Evolutionary conservation across 1,284 basidiomycete genomes (phyloP), one percentile per base, ranked within the genome.

Genomic region (Chondrostereum purpureum): DNA sequence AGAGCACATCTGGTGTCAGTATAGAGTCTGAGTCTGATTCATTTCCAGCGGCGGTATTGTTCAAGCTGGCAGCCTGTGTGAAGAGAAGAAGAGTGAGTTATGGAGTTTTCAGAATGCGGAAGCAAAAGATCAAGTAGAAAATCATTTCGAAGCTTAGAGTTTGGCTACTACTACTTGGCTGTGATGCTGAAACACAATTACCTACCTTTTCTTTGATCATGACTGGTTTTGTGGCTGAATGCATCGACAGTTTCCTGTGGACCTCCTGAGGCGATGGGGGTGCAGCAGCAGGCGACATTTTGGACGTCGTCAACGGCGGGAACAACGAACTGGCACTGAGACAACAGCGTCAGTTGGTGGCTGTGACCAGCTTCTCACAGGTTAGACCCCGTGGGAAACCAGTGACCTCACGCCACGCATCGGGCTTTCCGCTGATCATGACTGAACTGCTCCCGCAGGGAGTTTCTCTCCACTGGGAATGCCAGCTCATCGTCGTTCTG

Each of bases 21-120:
- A 78, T 71, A n/a, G 83, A 83, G 61, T 92, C 89, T 17, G 88
- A 88, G 62, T 92, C 90, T 22, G 88, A 90, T 59, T 92, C 90
- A 53, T 83, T 88, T 33, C 88, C 87, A 45, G 87, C 68, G 40
- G 71, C 65, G 39, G 70, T 63, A 38, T 68, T 61, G 31, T 68
- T 53, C 19, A 63, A 8, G n/a, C n/a, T 31, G 8, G 8, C 27
- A 31, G 27, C 27, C 27, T 31, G 8, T n/a, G n/a, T n/a, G n/a
- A n/a, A 31, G 8, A 31, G 8, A 31, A 31, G 8, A n/a, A 31
- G 8, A 31, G 27, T 31, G 8, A 31, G 27, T n/a, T 31, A 8
- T 8, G 27, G 27, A n/a, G n/a, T n/a, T n/a, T 31, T 31, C 8
- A n/a, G 27, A 31, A 8, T 8, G 27, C 27, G 27, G 27, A 31